Base-by-base conservation (phyloP, 2,329 filamentous ascomycete species). In the Cytospora chrysosperma region DNA sequence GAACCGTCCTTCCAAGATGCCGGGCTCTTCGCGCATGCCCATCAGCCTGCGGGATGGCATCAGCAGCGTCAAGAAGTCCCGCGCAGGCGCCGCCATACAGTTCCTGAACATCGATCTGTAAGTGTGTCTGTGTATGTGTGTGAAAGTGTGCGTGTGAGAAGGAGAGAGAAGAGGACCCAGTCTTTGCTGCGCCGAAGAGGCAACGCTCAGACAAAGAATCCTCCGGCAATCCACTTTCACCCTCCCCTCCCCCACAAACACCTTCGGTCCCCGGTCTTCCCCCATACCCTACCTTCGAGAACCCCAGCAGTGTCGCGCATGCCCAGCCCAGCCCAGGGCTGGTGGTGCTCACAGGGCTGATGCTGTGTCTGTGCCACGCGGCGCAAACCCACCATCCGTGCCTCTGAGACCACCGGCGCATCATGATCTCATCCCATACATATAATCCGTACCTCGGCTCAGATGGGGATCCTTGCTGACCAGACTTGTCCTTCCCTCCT, bases 91-190 rank as follows among this genome's bases (percentile, higher is more conserved):
- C 70, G 82, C 85, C 70, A 73, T 87, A 70, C 77, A 85, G 65
- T 75, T 88, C 50, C 72, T 91, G 67, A 91, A 89, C 72, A 73
- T 92, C 61, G 88, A 91, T 69, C 73, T 91, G 88, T 91, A 79
- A 79, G 87, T 80, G 24, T n/a, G n/a, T n/a, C n/a, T n/a, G n/a
- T n/a, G n/a, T n/a, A n/a, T n/a, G n/a, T n/a, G n/a, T n/a, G n/a
- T n/a, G n/a, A n/a, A n/a, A n/a, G n/a, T n/a, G n/a, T n/a, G n/a
- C n/a, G n/a, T n/a, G n/a, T n/a, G n/a, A n/a, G n/a, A n/a, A n/a
- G n/a, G n/a, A n/a, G n/a, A n/a, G n/a, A n/a, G n/a, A n/a, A 24
- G 27, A 9, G 13, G 51, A 28, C 37, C 30, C 58, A 9, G 15
- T 26, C 34, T 15, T 32, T 49, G 50, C 50, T 17, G 34, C 58